Evolutionary conservation across 768 basidiomycete species (phyloP).

Genomic region (Russula sp.): DNA sequence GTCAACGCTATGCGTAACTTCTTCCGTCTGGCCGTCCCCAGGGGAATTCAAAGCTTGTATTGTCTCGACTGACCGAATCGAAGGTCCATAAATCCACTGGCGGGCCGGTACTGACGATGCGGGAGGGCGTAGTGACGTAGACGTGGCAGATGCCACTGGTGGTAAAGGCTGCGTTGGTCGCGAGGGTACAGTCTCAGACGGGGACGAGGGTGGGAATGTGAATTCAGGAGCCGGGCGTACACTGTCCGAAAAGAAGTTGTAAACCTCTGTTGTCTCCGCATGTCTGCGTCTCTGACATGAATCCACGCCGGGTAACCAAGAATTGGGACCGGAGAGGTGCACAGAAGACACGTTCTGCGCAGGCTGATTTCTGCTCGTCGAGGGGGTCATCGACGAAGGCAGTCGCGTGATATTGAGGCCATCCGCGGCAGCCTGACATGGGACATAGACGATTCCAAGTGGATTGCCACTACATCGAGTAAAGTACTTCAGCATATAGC

Average conservation of each 20-base stretch:
- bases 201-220: background rate
- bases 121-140: background rate
- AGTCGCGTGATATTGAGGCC: slow-evolving; percentile 37
- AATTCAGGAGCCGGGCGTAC: slow-evolving; percentile 19
- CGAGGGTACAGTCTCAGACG: background rate
- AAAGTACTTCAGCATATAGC: slow-evolving; percentile 15
- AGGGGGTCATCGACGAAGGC: slow-evolving; percentile 34
- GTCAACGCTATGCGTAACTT: background rate
- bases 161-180: background rate
- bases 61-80: background rate
- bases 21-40: background rate
- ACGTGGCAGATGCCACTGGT: background rate
- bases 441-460: slow-evolving; percentile 55
- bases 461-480: slow-evolving; percentile 50
- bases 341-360: slow-evolving; percentile 13
- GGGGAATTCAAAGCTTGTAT: background rate
- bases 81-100: slow-evolving; percentile 8
- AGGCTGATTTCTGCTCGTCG: slow-evolving; percentile 31
- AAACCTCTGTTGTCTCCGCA: slow-evolving; percentile 3
- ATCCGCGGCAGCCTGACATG: slow-evolving; percentile 52
- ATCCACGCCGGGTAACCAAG: slow-evolving; percentile 26
- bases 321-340: slow-evolving; percentile 28
- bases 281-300: slow-evolving; percentile 10
- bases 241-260: slow-evolving; percentile 18
- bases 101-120: slow-evolving; percentile 1